These are phyloP conservation scores for Lactarius trivialis DNA, from an alignment of 768 basidiomycete genomes.

Conservation along the genomic window DNA sequence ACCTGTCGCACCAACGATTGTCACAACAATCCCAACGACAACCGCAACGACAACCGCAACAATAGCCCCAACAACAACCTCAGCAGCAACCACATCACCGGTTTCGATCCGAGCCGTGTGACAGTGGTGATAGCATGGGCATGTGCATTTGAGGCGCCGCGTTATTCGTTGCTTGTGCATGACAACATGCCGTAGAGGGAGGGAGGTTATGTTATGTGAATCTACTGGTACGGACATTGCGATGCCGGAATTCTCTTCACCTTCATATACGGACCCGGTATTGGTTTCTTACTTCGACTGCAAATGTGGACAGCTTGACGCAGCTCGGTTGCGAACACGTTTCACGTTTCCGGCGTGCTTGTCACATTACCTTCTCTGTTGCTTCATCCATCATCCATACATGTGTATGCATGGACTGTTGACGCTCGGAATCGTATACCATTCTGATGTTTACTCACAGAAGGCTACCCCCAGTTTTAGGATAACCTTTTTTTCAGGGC, in stretches of 20 bases:
- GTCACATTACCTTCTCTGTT: constrained; percentile 1
- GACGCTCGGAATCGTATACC: constrained; percentile 9
- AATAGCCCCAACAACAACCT: no score
- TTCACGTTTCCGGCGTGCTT: constrained; percentile 11
- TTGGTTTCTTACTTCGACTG: background rate
- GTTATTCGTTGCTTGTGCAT: background rate
- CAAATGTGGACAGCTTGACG: background rate
- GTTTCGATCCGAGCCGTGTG: background rate
- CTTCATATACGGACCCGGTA: background rate
- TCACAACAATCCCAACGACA: background rate
- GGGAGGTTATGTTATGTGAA: background rate
- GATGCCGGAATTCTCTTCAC: background rate
- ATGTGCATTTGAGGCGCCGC: background rate
- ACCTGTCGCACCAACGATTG: background rate
- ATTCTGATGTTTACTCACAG: background rate
- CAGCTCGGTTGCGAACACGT: constrained; percentile 18
- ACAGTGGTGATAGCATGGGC: background rate
- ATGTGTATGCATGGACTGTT: constrained; percentile 8
- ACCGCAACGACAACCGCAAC: no score
- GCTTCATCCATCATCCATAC: background rate
- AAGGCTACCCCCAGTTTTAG: background rate
- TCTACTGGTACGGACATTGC: background rate
- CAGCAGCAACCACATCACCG: background rate
- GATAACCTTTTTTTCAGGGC: background rate
- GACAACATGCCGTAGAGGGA: background rate